Conservation (phyloP, 2,329 filamentous ascomycete species). For the Fusarium globosum region DNA sequence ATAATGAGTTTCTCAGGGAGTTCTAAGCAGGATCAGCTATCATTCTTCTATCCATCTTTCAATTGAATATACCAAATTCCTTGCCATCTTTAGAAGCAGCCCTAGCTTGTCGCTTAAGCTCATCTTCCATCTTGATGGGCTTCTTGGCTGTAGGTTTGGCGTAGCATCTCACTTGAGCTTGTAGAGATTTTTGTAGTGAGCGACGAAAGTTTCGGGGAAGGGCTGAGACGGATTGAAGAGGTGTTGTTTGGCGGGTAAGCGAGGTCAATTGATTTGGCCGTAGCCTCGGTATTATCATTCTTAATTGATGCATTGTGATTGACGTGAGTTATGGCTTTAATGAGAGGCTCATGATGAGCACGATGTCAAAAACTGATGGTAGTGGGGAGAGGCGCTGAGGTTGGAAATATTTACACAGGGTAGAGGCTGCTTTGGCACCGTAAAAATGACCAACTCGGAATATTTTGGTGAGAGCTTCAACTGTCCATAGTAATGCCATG, state of each 20-base stretch:
- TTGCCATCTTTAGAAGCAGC: slow-evolving; percentile 38
- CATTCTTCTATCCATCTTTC: too few relatives aligned
- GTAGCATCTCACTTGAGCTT: slow-evolving; percentile 42
- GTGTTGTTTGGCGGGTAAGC: background rate
- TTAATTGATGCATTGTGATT: slow-evolving; percentile 38
- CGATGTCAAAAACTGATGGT: slow-evolving; percentile 25
- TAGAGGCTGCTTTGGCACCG: background rate
- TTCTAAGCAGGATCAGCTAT: slow-evolving; percentile 46
- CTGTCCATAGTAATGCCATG: background rate
- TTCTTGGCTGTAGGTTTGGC: slow-evolving; percentile 33
- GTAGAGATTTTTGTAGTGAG: slow-evolving; percentile 42
- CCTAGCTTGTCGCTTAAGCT: slow-evolving; percentile 45
- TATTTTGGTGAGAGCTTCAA: slow-evolving; percentile 10
- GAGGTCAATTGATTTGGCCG: slow-evolving; percentile 27
- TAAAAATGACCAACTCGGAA: background rate
- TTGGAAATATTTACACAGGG: slow-evolving; percentile 17
- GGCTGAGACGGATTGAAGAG: background rate
- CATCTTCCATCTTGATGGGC: slow-evolving; percentile 38
- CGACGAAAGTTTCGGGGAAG: slow-evolving; percentile 32
- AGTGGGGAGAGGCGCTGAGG: slow-evolving; percentile 7
- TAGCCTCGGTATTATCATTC: slow-evolving; percentile 35
- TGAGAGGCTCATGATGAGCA: slow-evolving; percentile 20
- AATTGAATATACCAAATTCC: slow-evolving; percentile 24
- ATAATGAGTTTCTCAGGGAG: slow-evolving; percentile 73
- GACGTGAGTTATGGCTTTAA: background rate